Percentiles rank a stretch among this genome's conserved stretches.
These are phyloP conservation scores for Xylaria sp. DNA, from an alignment of 2,329 filamentous ascomycete species.

Conservation along the genomic window DNA sequence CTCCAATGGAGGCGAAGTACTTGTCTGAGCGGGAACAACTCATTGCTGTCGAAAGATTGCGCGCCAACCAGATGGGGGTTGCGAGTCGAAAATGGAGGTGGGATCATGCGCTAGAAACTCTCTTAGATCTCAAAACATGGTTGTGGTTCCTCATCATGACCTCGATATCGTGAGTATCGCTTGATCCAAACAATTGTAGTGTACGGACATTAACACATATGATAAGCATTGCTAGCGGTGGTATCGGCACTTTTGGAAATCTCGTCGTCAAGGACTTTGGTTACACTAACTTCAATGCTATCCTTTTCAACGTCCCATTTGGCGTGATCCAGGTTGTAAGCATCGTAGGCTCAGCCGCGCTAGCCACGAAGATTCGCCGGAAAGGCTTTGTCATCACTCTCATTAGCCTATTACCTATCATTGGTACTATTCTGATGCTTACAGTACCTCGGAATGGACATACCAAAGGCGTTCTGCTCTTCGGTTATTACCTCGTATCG, in stretches of 20 bases:
- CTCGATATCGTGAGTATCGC: constrained; percentile 68
- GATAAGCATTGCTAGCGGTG: constrained; percentile 53
- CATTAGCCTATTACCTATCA: constrained; percentile 52
- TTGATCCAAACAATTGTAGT: constrained; percentile 55
- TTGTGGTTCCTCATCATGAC: constrained; percentile 70
- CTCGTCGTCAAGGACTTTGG: constrained; percentile 57
- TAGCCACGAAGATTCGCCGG: constrained; percentile 55
- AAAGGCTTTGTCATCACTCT: constrained; percentile 58
- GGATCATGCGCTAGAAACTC: constrained; percentile 68
- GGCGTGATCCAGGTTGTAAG: constrained; percentile 53
- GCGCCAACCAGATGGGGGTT: constrained; percentile 80
- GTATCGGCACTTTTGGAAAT: constrained; percentile 53
- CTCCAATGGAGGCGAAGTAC: constrained; percentile 67
- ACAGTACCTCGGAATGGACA: constrained; percentile 55
- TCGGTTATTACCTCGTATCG: constrained; percentile 62
- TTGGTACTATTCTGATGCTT: constrained; percentile 61
- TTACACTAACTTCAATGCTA: constrained; percentile 53
- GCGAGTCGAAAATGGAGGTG: constrained; percentile 77
- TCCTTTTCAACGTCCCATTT: constrained; percentile 56
- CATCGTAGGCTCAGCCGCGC: constrained; percentile 53
- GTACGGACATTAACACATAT: constrained; percentile 16
- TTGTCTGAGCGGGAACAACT: constrained; percentile 74
- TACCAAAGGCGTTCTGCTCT: constrained; percentile 60
- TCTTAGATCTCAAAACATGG: constrained; percentile 60
- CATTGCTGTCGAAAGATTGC: constrained; percentile 76